Evolutionary conservation across 805 yeast genomes (phyloP).

Genomic region (Cyberlindnera meyerae): DNA sequence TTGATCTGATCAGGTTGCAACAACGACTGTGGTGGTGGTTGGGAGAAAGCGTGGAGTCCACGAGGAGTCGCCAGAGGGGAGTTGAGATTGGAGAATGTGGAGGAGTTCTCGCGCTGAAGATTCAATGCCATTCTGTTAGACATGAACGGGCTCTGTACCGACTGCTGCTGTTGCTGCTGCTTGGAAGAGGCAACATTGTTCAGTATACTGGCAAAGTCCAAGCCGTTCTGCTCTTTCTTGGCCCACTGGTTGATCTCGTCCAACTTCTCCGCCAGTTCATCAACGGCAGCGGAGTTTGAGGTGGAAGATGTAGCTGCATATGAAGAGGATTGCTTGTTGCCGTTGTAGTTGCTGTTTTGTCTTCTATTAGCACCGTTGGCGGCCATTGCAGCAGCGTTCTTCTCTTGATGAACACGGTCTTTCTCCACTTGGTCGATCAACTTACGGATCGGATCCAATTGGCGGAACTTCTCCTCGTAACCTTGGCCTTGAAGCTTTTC

Average conservation of each 20-base stretch:
- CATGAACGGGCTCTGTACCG: conserved; percentile 9
- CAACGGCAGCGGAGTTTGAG: conserved; percentile 6
- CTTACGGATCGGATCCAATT: conserved; percentile 26
- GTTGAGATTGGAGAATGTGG: conserved; percentile 9
- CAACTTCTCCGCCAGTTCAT: conserved; percentile 14
- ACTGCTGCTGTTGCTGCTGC: conserved; percentile 6
- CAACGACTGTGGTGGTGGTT: conserved; percentile 11
- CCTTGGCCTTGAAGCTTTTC: conserved; percentile 27
- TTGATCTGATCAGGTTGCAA: conserved; percentile 40
- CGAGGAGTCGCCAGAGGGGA: conserved; percentile 10
- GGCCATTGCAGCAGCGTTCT: conserved; percentile 1
- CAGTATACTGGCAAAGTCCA: conserved; percentile 23
- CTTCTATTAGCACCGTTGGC: no score
- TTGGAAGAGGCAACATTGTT: conserved; percentile 14
- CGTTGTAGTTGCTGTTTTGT: background rate
- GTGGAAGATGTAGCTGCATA: background rate
- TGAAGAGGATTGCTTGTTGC: background rate
- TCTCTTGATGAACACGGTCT: conserved; percentile 17
- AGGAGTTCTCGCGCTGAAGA: conserved; percentile 7
- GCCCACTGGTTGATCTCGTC: conserved; percentile 22
- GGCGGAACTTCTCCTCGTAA: conserved; percentile 28
- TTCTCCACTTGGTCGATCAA: conserved; percentile 20
- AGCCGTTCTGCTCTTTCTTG: conserved; percentile 18
- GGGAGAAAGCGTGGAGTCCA: conserved; percentile 7
- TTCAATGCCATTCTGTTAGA: conserved; percentile 2